phyloP scores from a whole-genome alignment of 306 rosid genomes.

The Trichosanthes cucumerina region DNA sequence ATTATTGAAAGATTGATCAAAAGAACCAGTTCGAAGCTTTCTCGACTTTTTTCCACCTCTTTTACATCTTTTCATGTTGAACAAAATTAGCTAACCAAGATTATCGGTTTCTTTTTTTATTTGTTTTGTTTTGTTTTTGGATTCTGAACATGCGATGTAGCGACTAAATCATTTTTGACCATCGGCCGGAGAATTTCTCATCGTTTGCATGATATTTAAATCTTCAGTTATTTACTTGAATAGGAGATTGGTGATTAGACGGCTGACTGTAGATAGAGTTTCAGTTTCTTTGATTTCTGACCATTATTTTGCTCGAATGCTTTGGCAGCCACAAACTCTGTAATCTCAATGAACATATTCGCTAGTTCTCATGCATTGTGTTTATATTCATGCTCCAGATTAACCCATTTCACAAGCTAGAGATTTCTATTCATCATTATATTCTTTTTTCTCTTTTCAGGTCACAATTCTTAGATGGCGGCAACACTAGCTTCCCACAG shows the following conservation, averaged over 20 bases:
- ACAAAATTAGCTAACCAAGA: background rate
- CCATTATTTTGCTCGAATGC: background rate
- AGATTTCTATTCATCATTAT: background rate
- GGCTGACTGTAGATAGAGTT: background rate
- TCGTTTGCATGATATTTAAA: background rate
- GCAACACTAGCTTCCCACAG: slow-evolving; percentile 58
- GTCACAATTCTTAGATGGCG: slow-evolving; percentile 34
- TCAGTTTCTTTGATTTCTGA: slow-evolving; percentile 1
- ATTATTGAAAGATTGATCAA: background rate
- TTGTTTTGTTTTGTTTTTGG: background rate
- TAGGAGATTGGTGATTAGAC: background rate
- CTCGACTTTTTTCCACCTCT: background rate
- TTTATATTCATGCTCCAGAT: background rate
- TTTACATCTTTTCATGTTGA: background rate
- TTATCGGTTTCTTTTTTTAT: background rate
- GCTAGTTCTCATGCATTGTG: background rate
- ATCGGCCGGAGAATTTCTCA: background rate
- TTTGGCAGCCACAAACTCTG: background rate
- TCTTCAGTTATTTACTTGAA: background rate
- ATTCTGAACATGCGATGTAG: background rate
- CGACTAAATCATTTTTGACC: background rate
- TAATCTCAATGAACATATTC: background rate
- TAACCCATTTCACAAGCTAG: background rate
- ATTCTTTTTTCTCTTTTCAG: slow-evolving; percentile 15
- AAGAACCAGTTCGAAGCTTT: background rate